Evolutionary conservation across 164 flowering plant genomes (phyloP).

Genomic region (Macadamia tetraphylla): DNA sequence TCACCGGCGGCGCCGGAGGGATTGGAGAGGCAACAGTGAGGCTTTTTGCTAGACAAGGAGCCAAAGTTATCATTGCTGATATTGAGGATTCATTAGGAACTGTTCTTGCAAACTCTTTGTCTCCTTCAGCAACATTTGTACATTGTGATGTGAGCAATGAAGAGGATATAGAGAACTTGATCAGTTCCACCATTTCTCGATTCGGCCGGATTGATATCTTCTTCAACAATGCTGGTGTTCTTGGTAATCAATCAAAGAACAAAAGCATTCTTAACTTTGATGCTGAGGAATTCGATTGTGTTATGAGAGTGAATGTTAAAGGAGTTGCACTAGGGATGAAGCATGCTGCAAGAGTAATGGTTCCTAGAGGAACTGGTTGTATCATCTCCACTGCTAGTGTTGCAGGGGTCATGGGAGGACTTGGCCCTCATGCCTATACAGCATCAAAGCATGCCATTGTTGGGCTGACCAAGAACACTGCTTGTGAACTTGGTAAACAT

Average conservation of each 20-base stretch:
- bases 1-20: too few relatives aligned
- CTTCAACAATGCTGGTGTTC: slow-evolving; percentile 26
- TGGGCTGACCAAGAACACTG: slow-evolving; percentile 31
- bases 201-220: slow-evolving; percentile 24
- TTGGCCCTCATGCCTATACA: slow-evolving; percentile 19
- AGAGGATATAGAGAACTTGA: slow-evolving; percentile 8
- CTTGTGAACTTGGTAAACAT: slow-evolving; percentile 37
- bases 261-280: slow-evolving; percentile 1
- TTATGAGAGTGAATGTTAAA: slow-evolving; percentile 11
- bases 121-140: slow-evolving; percentile 4
- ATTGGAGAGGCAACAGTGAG: too few relatives aligned
- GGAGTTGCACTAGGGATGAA: slow-evolving; percentile 26
- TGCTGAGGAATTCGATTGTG: slow-evolving; percentile 1
- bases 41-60: too few relatives aligned
- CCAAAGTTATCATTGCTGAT: too few relatives aligned
- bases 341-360: slow-evolving; percentile 43
- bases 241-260: neutral
- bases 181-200: slow-evolving; percentile 8
- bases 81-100: neutral
- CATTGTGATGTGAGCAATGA: slow-evolving; percentile 21
- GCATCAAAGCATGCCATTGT: slow-evolving; percentile 31
- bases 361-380: slow-evolving; percentile 20
- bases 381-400: slow-evolving; percentile 32
- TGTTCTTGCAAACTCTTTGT: neutral
- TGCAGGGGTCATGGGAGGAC: slow-evolving; percentile 11